Base-by-base conservation (phyloP, 352 stramenopile genomes). In the Pythium myriotylum region DNA sequence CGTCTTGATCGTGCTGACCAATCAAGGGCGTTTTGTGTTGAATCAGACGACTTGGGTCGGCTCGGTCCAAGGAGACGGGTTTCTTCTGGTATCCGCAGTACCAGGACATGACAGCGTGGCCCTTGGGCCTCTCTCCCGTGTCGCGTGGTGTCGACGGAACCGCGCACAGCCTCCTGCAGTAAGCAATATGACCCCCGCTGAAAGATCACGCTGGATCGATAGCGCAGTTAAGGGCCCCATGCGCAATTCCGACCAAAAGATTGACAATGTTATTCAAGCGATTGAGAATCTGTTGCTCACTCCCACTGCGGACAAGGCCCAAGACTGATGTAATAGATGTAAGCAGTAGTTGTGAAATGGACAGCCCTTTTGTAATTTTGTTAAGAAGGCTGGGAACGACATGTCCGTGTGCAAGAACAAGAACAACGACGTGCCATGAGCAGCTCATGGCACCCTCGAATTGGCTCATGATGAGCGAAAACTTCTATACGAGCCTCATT, bases 141-240 rank as follows among this genome's bases (percentile, higher is more conserved):
- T 26, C n/a, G 26, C 19, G 29, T 54, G 33, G 8, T 54, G 48
- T 26, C 48, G 48, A n/a, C 48, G 29, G n/a, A 54, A n/a, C 27
- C 48, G 48, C 29, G 48, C 48, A 20, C 48, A 54, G 27, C 29
- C 48, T 4, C 48, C 48, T 8, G 14, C 48, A 5, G 48, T 43
- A 10, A 27, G 23, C 8, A 54, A 54, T 10, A 10, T 54, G 23
- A 17, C 48, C 1, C 48, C 48, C 8, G 48, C 14, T 4, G 29
- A 54, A 22, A n/a, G 27, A 17, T 22, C 48, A 19, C 33, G 35
- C 13, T 54, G 48, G 29, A 54, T 54, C 12, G 27, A 27, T 19
- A 12, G 19, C 13, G 48, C 48, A 4, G 35, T 54, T 2, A 19
- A 16, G 23, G 48, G 48, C 17, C 48, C 48, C 1, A 54, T 54